Percentiles rank a stretch among this genome's conserved stretches.
These are phyloP conservation scores for Auriscalpium microsporum DNA, from an alignment of 768 basidiomycete genomes.

Conservation along the genomic window DNA sequence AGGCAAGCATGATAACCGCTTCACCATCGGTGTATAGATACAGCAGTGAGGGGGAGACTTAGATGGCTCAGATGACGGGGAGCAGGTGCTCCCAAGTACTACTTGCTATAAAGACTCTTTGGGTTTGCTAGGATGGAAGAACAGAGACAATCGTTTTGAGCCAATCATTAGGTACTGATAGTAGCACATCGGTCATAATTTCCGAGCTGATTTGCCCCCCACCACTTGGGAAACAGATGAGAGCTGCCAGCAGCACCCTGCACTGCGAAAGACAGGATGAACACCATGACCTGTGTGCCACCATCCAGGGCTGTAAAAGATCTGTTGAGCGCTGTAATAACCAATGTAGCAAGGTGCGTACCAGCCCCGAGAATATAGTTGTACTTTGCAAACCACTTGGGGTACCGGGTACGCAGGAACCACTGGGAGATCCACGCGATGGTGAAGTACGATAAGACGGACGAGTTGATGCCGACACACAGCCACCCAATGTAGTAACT, in stretches of 20 bases:
- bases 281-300: slow-evolving; percentile 41
- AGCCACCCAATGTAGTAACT: slow-evolving; percentile 43
- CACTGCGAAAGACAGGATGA: slow-evolving; percentile 17
- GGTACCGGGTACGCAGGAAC: slow-evolving; percentile 36
- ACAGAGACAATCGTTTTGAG: neutral
- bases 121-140: no score
- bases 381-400: slow-evolving; percentile 36
- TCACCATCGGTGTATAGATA: slow-evolving; percentile 19
- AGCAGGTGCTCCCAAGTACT: no score
- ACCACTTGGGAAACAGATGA: slow-evolving; percentile 47
- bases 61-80: no score
- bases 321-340: no score
- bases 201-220: slow-evolving; percentile 46
- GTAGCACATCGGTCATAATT: slow-evolving; percentile 22
- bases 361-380: slow-evolving; percentile 30
- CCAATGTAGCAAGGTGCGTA: neutral
- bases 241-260: slow-evolving; percentile 42
- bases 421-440: slow-evolving; percentile 40
- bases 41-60: neutral
- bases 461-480: slow-evolving; percentile 43
- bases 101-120: no score
- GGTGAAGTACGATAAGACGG: slow-evolving; percentile 33
- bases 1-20: slow-evolving; percentile 29
- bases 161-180: neutral
- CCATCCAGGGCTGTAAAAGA: slow-evolving; percentile 24